These are phyloP conservation scores for Yamadazyma scolyti DNA, from an alignment of 805 yeast species.

Conservation along the genomic window DNA sequence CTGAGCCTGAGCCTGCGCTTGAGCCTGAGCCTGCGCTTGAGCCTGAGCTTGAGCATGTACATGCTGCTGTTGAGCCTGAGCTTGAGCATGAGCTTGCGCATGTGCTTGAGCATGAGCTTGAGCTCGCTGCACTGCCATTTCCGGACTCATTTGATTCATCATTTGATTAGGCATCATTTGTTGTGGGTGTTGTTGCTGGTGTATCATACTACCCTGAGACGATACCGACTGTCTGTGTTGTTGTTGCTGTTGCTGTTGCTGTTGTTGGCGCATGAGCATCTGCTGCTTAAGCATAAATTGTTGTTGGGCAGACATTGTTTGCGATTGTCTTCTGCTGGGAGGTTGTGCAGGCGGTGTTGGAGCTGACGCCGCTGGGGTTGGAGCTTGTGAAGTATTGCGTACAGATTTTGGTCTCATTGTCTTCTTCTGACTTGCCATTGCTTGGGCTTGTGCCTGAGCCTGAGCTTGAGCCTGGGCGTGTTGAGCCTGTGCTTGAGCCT, in stretches of 20 bases:
- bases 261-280: conserved; percentile 5
- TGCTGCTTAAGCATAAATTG: conserved; percentile 4
- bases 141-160: no score
- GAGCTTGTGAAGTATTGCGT: no score
- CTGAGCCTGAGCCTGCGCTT: conserved; percentile 9
- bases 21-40: conserved; percentile 8
- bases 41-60: not conserved
- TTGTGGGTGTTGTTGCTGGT: no score
- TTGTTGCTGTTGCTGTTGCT: conserved; percentile 6
- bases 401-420: no score
- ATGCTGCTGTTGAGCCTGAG: conserved; percentile 3
- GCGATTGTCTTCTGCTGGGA: conserved; percentile 7
- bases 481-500: conserved; percentile 3
- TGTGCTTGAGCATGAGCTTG: conserved; percentile 13
- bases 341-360: conserved; percentile 3
- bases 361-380: conserved; percentile 2
- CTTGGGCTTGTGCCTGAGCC: conserved; percentile 4
- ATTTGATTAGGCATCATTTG: no score
- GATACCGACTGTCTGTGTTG: conserved; percentile 11
- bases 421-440: no score
- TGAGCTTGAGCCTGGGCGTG: conserved; percentile 7
- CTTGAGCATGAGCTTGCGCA: conserved; percentile 1
- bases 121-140: conserved; percentile 15
- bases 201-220: no score
- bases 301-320: conserved; percentile 3